These are phyloP conservation scores for Chamaenerion angustifolium DNA, from an alignment of 345 rosid genomes.

Conservation along the genomic window DNA sequence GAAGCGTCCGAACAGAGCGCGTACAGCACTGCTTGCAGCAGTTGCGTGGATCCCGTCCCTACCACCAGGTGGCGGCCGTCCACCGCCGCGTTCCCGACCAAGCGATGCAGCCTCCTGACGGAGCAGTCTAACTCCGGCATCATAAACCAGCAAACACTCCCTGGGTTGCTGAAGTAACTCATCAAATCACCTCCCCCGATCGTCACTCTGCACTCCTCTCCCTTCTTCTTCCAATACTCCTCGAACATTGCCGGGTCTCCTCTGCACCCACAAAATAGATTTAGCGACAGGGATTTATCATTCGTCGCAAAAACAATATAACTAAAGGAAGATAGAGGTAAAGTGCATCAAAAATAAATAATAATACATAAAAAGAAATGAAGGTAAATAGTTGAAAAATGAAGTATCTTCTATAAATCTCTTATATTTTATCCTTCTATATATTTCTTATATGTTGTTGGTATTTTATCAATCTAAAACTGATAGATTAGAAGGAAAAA, in stretches of 20 bases:
- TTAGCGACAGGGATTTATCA: background rate
- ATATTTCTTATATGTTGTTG: too few relatives aligned
- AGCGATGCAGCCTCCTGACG: slow-evolving; percentile 44
- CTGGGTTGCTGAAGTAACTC: slow-evolving; percentile 66
- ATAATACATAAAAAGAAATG: too few relatives aligned
- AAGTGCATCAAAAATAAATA: background rate
- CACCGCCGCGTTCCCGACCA: slow-evolving; percentile 47
- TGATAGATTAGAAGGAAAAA: too few relatives aligned
- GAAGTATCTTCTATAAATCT: too few relatives aligned
- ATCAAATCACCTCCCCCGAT: slow-evolving; percentile 50
- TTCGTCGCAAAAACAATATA: background rate
- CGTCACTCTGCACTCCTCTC: slow-evolving; percentile 50
- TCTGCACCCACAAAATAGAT: slow-evolving; percentile 15
- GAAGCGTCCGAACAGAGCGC: slow-evolving; percentile 41
- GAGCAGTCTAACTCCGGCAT: slow-evolving; percentile 47
- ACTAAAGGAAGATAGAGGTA: background rate
- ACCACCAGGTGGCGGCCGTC: slow-evolving; percentile 44
- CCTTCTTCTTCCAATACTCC: slow-evolving; percentile 49
- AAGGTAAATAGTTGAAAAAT: too few relatives aligned
- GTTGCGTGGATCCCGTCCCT: slow-evolving; percentile 85
- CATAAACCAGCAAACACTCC: slow-evolving; percentile 63
- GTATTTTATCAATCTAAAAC: too few relatives aligned
- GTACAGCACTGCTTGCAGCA: slow-evolving; percentile 54
- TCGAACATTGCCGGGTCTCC: slow-evolving; percentile 82
- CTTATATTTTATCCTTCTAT: too few relatives aligned